Evolutionary conservation across 257 asterid genomes (phyloP), one percentile per base, ranked within the genome.

Genomic region (Craterostigma plantagineum): DNA sequence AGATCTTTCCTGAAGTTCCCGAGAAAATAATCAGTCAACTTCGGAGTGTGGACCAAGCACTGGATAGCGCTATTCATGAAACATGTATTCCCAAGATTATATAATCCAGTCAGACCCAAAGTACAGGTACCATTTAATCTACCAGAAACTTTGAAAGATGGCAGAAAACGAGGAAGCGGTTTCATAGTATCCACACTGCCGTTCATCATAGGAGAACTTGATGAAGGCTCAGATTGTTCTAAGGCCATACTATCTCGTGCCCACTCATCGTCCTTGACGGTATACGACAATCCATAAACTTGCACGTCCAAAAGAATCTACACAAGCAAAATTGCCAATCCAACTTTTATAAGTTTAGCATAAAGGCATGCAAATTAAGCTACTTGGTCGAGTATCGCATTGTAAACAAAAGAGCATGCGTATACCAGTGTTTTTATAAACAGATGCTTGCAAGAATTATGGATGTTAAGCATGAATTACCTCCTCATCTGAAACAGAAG

Each of bases 61-160:
- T 90, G 98, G 52, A 90, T 67, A 62, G 92, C 68, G 56, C 95
- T 90, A 66, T 90, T 90, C 95, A 90, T 90, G 71, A 87, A 87
- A 67, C 95, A 87, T 48, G 95, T 87, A 61, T 87, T 87, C 49
- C 98, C 98, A 55, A 90, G 76, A 52, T 90, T 90, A 49, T 90
- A 95, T 56, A 83, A 57, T 56, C 95, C 94, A 52, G 95, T 79
- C 59, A 79, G 69, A 53, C 95, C 95, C 75, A 90, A 60, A 39
- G 72, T 61, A 51, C 98, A 95, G 62, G 76, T 72, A 76, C 83
- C 98, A 53, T 55, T 63, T 49, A 75, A 66, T 54, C 58, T 71
- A 42, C 81, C 79, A 9, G 66, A 59, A 49, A 71, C 55, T 38
- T 61, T 62, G 44, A 57, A 43, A 34, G 85, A 76, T 61, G 43